Percentiles rank a stretch among this genome's conserved stretches.
Conservation (phyloP, 1,284 basidiomycete genomes). For the Naganishia albida region DNA sequence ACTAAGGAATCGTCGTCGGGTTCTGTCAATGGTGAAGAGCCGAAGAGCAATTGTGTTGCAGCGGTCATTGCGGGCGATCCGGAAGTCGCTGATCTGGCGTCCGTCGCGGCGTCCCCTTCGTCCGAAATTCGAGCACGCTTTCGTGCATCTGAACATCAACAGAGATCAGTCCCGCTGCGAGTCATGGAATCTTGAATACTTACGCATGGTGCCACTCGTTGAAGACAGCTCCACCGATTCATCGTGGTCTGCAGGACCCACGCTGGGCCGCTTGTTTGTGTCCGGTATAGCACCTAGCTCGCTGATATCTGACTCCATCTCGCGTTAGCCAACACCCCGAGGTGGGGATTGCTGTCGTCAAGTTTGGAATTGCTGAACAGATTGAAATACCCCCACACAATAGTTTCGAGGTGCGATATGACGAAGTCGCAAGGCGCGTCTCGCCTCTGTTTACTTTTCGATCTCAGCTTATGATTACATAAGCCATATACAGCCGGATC, state of each 20-base stretch:
- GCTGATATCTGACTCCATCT: slow-evolving; percentile 8
- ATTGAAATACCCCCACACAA: background rate
- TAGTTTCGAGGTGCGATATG: slow-evolving; percentile 1
- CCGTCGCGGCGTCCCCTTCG: background rate
- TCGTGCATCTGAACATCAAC: background rate
- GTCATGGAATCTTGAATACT: background rate
- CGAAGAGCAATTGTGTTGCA: slow-evolving; percentile 12
- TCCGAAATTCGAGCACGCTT: slow-evolving; percentile 6
- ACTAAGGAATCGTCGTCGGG: slow-evolving; percentile 7
- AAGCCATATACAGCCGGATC: slow-evolving; percentile 62
- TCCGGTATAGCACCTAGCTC: background rate
- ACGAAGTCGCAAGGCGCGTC: slow-evolving; percentile 58
- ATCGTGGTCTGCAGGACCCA: slow-evolving; percentile 1
- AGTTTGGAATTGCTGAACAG: slow-evolving; percentile 51
- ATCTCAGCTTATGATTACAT: slow-evolving; percentile 80
- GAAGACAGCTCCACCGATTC: background rate
- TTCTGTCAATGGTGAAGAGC: slow-evolving; percentile 23
- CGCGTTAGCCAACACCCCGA: slow-evolving; percentile 65
- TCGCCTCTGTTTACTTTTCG: slow-evolving; percentile 28
- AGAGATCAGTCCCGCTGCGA: background rate
- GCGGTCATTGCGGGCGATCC: background rate
- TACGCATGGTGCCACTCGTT: background rate
- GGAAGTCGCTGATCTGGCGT: background rate
- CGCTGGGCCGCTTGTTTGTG: slow-evolving; percentile 3
- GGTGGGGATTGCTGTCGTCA: slow-evolving; percentile 58